Percentiles rank a stretch among this genome's conserved stretches.
Conservation (phyloP, 257 asterid genomes). For the Asclepias syriaca region DNA sequence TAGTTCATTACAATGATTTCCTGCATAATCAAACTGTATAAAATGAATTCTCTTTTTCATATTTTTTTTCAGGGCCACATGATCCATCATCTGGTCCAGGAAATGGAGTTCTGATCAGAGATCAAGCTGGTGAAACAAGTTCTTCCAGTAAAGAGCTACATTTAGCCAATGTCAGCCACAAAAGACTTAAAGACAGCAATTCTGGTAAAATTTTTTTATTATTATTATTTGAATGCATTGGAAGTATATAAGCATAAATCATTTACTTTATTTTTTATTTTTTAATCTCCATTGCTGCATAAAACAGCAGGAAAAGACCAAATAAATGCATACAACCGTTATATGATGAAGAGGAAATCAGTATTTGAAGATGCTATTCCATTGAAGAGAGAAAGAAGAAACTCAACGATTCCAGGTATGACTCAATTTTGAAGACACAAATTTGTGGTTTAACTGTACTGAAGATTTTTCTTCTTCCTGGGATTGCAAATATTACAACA, state of each 20-base stretch:
- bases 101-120: constrained; percentile 5
- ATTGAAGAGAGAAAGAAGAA: constrained; percentile 42
- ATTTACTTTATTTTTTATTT: no score
- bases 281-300: neutral
- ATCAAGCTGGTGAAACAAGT: constrained; percentile 8
- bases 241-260: no score
- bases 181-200: constrained; percentile 17
- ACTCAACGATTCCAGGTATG: constrained; percentile 33
- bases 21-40: neutral
- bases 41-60: neutral
- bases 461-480: no score
- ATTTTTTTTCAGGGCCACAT: constrained; percentile 38
- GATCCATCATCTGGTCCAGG: constrained; percentile 23
- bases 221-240: neutral
- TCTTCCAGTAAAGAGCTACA: constrained; percentile 27
- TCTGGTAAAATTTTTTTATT: constrained; percentile 28
- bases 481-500: neutral
- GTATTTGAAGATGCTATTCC: constrained; percentile 27
- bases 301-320: constrained; percentile 13
- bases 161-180: constrained; percentile 18
- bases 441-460: no score
- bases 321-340: constrained; percentile 5
- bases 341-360: constrained; percentile 44
- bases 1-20: neutral
- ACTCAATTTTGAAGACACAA: neutral